A percentile compares a stretch with the other conserved stretches of the same genome.
These are phyloP conservation scores for Ganoderma sinense DNA, from an alignment of 1,284 basidiomycete species.

Conservation along the genomic window DNA sequence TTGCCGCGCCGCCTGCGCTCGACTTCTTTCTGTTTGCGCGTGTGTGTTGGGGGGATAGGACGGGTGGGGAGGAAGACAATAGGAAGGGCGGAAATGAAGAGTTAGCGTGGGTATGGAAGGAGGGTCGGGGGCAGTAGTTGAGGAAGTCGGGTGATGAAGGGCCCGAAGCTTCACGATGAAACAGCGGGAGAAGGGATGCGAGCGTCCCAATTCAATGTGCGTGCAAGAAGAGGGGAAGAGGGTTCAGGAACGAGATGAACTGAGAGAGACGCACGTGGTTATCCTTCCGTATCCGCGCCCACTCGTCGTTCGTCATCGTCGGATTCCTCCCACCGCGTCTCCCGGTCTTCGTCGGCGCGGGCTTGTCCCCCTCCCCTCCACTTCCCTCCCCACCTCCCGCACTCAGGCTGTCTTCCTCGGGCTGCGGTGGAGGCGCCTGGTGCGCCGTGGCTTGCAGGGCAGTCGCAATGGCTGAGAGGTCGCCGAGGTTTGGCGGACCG, in stretches of 20 bases:
- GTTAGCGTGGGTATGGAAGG: slow-evolving; percentile 4
- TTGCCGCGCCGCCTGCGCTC: slow-evolving; percentile 93
- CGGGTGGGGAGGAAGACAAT: too few relatives aligned
- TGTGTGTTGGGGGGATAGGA: too few relatives aligned
- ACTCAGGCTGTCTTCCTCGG: slow-evolving; percentile 4
- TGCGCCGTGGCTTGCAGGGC: slow-evolving; percentile 28
- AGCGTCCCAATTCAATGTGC: not conserved
- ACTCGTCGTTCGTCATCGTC: slow-evolving; percentile 68
- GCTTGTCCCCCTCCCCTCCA: slow-evolving; percentile 26
- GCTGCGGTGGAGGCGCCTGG: slow-evolving; percentile 3
- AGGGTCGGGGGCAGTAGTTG: not conserved
- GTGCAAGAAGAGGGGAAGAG: not conserved
- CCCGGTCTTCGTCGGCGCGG: slow-evolving; percentile 14
- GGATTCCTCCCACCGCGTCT: slow-evolving; percentile 45
- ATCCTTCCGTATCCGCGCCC: slow-evolving; percentile 84
- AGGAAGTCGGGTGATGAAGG: not conserved
- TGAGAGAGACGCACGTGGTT: slow-evolving; percentile 69
- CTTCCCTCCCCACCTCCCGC: not conserved
- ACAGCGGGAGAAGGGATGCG: not conserved
- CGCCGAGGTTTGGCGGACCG: slow-evolving; percentile 70
- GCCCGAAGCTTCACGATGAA: not conserved
- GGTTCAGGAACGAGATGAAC: not conserved
- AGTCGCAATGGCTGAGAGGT: slow-evolving; percentile 59
- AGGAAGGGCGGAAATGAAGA: slow-evolving; percentile 8
- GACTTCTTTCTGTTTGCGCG: slow-evolving; percentile 85